Conservation (phyloP, 2,329 filamentous ascomycete species). For the Colletotrichum trifolii region DNA sequence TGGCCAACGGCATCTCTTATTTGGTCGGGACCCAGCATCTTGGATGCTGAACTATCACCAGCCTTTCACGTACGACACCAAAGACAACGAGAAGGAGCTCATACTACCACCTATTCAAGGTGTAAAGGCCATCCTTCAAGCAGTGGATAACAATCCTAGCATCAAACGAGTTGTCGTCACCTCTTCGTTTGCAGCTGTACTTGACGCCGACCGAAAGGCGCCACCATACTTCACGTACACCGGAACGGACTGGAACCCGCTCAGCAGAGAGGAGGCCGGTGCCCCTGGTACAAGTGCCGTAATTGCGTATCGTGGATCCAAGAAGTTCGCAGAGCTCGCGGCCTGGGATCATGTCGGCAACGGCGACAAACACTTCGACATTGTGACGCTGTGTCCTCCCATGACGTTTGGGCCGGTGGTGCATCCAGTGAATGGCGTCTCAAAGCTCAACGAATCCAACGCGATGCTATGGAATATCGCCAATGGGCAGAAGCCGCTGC, state of each 20-base stretch:
- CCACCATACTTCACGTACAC: conserved; percentile 64
- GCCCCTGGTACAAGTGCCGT: conserved; percentile 52
- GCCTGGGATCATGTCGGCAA: conserved; percentile 47
- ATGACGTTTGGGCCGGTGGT: conserved; percentile 58
- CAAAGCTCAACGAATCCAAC: conserved; percentile 56
- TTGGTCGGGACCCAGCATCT: no score
- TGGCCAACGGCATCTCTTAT: background rate
- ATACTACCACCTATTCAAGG: conserved; percentile 59
- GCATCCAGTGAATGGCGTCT: conserved; percentile 49
- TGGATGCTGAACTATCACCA: conserved; percentile 29
- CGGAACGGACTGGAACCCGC: conserved; percentile 67
- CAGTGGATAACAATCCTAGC: conserved; percentile 39
- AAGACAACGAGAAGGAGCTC: conserved; percentile 57
- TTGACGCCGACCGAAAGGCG: conserved; percentile 60
- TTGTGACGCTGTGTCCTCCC: conserved; percentile 58
- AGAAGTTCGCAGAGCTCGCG: conserved; percentile 49
- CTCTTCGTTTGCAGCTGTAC: conserved; percentile 75
- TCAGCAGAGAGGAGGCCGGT: conserved; percentile 62
- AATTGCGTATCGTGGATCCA: conserved; percentile 47
- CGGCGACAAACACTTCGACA: conserved; percentile 50
- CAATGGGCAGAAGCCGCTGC: conserved; percentile 49
- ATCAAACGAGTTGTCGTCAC: conserved; percentile 63
- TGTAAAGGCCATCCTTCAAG: conserved; percentile 53
- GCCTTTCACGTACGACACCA: conserved; percentile 56
- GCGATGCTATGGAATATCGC: conserved; percentile 53